Evolutionary conservation across 495 filamentous ascomycete species (phyloP).

Genomic region (Usnea hakonensis): DNA sequence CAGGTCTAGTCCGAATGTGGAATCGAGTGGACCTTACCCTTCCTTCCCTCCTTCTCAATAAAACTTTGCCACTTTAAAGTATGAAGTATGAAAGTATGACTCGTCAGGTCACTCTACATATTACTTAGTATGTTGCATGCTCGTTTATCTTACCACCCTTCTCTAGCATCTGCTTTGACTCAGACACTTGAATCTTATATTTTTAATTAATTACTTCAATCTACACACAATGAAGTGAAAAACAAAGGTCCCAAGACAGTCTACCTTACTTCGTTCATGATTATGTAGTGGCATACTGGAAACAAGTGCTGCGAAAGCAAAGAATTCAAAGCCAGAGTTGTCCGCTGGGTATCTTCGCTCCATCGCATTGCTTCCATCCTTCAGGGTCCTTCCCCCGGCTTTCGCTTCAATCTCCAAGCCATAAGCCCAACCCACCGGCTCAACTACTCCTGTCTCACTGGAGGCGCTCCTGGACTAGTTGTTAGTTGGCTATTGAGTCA

Average conservation of each 20-base stretch:
- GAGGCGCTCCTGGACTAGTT: constrained; percentile 10
- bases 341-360: not conserved
- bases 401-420: not conserved
- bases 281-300: not conserved
- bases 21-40: not conserved
- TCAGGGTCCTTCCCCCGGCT: not conserved
- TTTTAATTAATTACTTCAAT: not conserved
- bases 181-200: not conserved
- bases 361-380: not conserved
- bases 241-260: not conserved
- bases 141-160: not conserved
- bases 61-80: not conserved
- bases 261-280: not conserved
- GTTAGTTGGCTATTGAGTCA: not conserved
- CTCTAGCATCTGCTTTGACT: not conserved
- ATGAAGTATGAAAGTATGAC: no score
- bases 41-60: no score
- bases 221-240: not conserved
- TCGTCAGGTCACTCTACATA: not conserved
- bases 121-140: not conserved
- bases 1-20: constrained; percentile 4
- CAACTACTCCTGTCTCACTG: constrained; percentile 9
- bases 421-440: not conserved
- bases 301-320: not conserved
- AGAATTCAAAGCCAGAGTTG: not conserved